phyloP scores from a whole-genome alignment of 768 basidiomycete genomes.

The Steccherinum ochraceum region DNA sequence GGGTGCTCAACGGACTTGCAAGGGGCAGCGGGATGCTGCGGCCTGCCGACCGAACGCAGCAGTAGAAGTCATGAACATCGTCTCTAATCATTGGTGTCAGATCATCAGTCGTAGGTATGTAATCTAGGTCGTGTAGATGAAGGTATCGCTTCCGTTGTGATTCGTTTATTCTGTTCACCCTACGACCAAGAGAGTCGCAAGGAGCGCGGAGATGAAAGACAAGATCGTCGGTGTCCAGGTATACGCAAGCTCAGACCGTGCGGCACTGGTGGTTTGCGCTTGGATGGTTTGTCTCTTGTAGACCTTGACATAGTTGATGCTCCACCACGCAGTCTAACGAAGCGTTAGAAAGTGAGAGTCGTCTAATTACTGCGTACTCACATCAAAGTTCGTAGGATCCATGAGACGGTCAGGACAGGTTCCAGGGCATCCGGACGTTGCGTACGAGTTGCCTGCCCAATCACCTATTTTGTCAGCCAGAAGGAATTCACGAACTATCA shows the following conservation, averaged over 20 bases:
- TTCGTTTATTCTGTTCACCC: background rate
- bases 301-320: constrained; percentile 72
- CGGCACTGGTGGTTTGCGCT: background rate
- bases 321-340: constrained; percentile 47
- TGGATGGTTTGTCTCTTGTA: constrained; percentile 53
- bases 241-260: too few relatives aligned
- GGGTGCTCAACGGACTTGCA: too few relatives aligned
- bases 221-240: too few relatives aligned
- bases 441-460: constrained; percentile 81
- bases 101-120: background rate
- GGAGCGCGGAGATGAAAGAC: too few relatives aligned
- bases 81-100: background rate
- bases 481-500: background rate
- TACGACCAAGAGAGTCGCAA: background rate
- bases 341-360: background rate
- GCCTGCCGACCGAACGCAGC: too few relatives aligned
- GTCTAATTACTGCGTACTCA: constrained; percentile 25
- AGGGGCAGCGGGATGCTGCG: too few relatives aligned
- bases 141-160: background rate
- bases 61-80: background rate
- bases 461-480: constrained; percentile 41
- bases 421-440: constrained; percentile 68
- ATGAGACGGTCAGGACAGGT: constrained; percentile 57
- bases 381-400: constrained; percentile 69
- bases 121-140: background rate